A percentile compares a stretch with the other conserved stretches of the same genome.
Conservation (phyloP, 225 moss, liverwort and hornwort species). For the Physcomitrellopsis africana region DNA sequence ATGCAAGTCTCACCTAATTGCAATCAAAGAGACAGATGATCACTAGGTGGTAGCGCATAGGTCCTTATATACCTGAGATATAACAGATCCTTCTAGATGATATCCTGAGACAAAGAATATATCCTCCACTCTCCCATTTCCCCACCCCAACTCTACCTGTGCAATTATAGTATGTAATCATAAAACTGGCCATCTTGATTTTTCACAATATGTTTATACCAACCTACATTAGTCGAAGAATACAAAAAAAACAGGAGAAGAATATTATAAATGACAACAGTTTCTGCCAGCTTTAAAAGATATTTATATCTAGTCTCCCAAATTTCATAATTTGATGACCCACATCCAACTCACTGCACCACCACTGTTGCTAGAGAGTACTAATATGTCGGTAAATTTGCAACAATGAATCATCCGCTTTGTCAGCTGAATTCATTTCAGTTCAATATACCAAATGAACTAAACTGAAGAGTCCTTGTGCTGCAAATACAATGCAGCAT, state of each 20-base stretch:
- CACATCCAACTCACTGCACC: not conserved
- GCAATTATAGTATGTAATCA: slow-evolving; percentile 22
- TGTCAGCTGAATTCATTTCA: slow-evolving; percentile 12
- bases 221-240: slow-evolving; percentile 1
- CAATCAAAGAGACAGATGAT: not conserved
- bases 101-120: slow-evolving; percentile 64
- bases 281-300: not conserved
- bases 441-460: slow-evolving; percentile 7
- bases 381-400: not conserved
- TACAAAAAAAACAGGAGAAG: not conserved
- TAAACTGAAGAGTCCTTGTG: not conserved
- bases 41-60: not conserved
- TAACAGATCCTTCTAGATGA: slow-evolving; percentile 66
- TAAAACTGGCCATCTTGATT: not conserved
- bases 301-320: not conserved
- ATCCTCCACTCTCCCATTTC: slow-evolving; percentile 53
- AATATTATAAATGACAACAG: too few species aligned
- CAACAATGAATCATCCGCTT: slow-evolving; percentile 1
- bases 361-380: too few species aligned
- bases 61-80: slow-evolving; percentile 63
- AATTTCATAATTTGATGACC: not conserved
- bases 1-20: not conserved
- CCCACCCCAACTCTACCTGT: slow-evolving; percentile 74
- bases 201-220: not conserved
- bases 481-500: slow-evolving; percentile 1